Percentiles rank a stretch among this genome's conserved stretches.
Evolutionary conservation across 345 rosid species (phyloP).

Genomic region (Passiflora organensis): DNA sequence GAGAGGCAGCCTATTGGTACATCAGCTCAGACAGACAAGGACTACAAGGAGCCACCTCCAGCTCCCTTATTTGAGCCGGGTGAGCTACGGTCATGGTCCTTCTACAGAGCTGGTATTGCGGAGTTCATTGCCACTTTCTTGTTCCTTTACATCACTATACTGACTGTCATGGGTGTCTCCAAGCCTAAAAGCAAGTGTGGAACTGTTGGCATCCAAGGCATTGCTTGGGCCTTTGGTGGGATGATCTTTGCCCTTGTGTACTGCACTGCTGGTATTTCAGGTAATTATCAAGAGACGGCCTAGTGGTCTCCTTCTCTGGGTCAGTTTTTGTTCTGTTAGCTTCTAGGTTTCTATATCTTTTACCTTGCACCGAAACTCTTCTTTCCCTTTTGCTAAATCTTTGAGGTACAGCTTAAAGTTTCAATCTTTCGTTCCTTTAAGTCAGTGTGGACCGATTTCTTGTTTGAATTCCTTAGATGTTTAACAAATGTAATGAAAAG

Average conservation of each 20-base stretch:
- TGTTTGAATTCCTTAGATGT: background rate
- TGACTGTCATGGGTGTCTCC: conserved; percentile 23
- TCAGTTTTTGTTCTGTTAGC: background rate
- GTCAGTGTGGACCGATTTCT: too few relatives aligned
- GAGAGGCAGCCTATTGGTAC: conserved; percentile 27
- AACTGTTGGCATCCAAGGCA: conserved; percentile 24
- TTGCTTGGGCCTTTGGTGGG: conserved; percentile 33
- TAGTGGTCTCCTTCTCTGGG: too few relatives aligned
- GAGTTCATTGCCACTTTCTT: conserved; percentile 26
- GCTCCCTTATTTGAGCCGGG: conserved; percentile 28
- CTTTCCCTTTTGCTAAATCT: too few relatives aligned
- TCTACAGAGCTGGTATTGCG: conserved; percentile 27
- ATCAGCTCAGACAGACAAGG: conserved; percentile 26
- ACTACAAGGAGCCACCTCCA: conserved; percentile 27
- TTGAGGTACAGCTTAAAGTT: too few relatives aligned
- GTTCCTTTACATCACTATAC: conserved; percentile 22
- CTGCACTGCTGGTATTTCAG: conserved; percentile 29
- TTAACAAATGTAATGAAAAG: background rate
- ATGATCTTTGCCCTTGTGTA: conserved; percentile 31
- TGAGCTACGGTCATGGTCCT: conserved; percentile 26
- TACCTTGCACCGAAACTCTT: too few relatives aligned
- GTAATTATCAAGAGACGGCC: too few relatives aligned
- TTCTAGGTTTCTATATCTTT: background rate
- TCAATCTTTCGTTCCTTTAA: too few relatives aligned
- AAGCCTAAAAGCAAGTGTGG: conserved; percentile 11